Conservation (phyloP, 2,329 filamentous ascomycete species). For the Hirsutella minnesotensis region DNA sequence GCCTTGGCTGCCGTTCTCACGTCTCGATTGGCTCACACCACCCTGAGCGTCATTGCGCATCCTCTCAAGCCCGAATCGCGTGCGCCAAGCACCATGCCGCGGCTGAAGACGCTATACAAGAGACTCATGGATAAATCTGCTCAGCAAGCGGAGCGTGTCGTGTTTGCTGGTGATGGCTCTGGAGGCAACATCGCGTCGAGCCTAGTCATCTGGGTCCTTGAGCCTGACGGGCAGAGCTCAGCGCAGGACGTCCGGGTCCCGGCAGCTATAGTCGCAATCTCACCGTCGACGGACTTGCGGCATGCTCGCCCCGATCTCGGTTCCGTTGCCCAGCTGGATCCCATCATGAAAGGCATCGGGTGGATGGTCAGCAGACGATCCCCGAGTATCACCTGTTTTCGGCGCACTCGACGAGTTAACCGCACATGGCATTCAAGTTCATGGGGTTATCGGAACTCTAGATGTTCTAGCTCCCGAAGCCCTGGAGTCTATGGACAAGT, state of each 20-base stretch:
- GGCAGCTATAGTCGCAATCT: conserved; percentile 21
- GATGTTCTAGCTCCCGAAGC: conserved; percentile 44
- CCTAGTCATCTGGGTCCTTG: conserved; percentile 19
- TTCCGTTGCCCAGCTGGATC: conserved; percentile 9
- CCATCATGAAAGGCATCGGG: conserved; percentile 10
- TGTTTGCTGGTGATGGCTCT: conserved; percentile 41
- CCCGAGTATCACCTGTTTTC: conserved; percentile 35
- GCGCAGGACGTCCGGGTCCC: conserved; percentile 18
- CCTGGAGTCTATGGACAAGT: conserved; percentile 32
- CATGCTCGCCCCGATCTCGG: conserved; percentile 11
- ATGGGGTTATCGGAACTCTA: conserved; percentile 38
- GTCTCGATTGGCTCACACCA: conserved; percentile 23
- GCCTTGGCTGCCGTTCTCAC: conserved; percentile 33
- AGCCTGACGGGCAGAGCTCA: conserved; percentile 12
- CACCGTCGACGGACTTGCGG: conserved; percentile 28
- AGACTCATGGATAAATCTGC: conserved; percentile 25
- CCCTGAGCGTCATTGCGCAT: conserved; percentile 35
- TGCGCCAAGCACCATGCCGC: conserved; percentile 33
- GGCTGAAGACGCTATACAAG: conserved; percentile 31
- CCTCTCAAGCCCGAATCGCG: conserved; percentile 42
- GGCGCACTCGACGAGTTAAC: conserved; percentile 23
- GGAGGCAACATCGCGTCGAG: conserved; percentile 40
- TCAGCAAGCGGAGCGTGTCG: conserved; percentile 25
- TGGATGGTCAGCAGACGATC: conserved; percentile 16
- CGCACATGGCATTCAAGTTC: conserved; percentile 27